Evolutionary conservation across 2,329 filamentous ascomycete genomes (phyloP).

Genomic region (Nigrospora osmanthi): DNA sequence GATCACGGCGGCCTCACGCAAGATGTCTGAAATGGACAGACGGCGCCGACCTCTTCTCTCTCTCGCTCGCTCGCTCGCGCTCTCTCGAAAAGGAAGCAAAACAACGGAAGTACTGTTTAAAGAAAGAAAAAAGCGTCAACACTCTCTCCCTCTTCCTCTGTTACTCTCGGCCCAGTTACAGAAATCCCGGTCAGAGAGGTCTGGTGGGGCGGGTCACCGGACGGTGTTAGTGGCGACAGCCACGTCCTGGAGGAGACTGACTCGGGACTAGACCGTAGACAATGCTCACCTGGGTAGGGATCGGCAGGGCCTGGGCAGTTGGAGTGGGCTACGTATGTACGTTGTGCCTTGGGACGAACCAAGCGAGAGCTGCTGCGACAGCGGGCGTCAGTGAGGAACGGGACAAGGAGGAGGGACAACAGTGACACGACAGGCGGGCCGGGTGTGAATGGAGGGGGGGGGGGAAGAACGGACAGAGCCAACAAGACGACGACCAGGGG

Average conservation of each 20-base stretch:
- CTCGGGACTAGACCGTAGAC: slow-evolving; percentile 15
- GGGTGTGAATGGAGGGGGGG: background rate
- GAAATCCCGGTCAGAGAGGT: slow-evolving; percentile 15
- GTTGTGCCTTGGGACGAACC: background rate
- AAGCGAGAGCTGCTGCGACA: background rate
- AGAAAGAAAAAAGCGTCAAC: too few relatives aligned
- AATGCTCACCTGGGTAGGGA: slow-evolving; percentile 3
- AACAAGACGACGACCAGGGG: background rate
- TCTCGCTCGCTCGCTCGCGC: too few relatives aligned
- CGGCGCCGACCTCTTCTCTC: too few relatives aligned
- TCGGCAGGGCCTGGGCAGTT: slow-evolving; percentile 2
- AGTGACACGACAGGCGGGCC: background rate
- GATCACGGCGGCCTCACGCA: too few relatives aligned
- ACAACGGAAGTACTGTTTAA: too few relatives aligned
- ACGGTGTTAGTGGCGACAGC: slow-evolving; percentile 21
- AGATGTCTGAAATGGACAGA: too few relatives aligned
- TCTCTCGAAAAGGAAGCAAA: too few relatives aligned
- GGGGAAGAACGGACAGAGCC: background rate
- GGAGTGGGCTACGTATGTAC: background rate
- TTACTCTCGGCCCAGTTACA: slow-evolving; percentile 13
- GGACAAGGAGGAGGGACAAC: too few relatives aligned
- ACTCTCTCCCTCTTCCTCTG: too few relatives aligned
- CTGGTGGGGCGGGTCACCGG: slow-evolving; percentile 21
- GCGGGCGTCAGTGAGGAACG: too few relatives aligned
- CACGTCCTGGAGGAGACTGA: slow-evolving; percentile 16